Evolutionary conservation across 2,329 filamentous ascomycete species (phyloP), one percentile per base, ranked within the genome.

Genomic region (Sclerotinia glacialis): DNA sequence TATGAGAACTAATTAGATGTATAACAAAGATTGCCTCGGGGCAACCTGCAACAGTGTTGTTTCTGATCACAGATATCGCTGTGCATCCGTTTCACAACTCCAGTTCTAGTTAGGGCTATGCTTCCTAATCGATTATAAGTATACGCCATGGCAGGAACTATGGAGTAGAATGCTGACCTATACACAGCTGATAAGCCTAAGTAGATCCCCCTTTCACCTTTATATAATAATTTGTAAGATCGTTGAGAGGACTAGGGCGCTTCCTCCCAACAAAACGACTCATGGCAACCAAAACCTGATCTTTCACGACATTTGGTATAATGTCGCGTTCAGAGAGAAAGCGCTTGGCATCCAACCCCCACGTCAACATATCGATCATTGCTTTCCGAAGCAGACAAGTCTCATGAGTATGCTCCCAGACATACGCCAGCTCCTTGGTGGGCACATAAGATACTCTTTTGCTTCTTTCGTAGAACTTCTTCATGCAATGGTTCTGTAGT

Each of bases 331-430:
- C 11, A 40, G 9, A 23, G 34, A 40, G 11, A 21, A 16, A 46
- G 9, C 6, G 5, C 4, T 7, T 31, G 12, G 44, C 16, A 18
- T 18, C 3, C 18, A 2, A 4, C 21, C 61, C 31, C 65, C 54
- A 67, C 16, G 67, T 42, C 2, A 69, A 4, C 47, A 53, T 52
- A 31, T 69, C 69, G 16, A 70, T 31, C 16, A 69, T 42, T 9
- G 65, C 47, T 34, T 52, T 34, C 12, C 64, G 50, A 37, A 70
- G n/a, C 2, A n/a, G 55, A 34, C 56, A 61, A 0, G 9, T 40
- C 7, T 50, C 42, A 3, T 7, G 12, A 21, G 53, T 68, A 26
- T 68, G 47, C 11, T 64, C 16, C 56, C 66, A 70, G 5, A 66
- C 26, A 16, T 56, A n/a, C 14, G n/a, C 34, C 2, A 64, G 28